Evolutionary conservation across 75 land plant species (phyloP).

Genomic region (Pinus tabuliformis): DNA sequence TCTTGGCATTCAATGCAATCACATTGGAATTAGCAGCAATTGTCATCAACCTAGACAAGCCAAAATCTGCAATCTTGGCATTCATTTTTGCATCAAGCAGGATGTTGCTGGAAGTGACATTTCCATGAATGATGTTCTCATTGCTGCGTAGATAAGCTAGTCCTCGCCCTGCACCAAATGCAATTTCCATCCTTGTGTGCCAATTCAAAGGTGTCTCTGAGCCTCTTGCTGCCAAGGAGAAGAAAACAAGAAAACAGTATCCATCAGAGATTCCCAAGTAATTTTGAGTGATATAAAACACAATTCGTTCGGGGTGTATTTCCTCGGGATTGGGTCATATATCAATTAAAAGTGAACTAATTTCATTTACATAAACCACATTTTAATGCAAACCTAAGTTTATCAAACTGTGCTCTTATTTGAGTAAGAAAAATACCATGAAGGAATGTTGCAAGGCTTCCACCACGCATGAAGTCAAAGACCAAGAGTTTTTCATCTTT

Average conservation of each 20-base stretch:
- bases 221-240: conserved; percentile 61
- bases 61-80: conserved; percentile 74
- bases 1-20: too few relatives aligned
- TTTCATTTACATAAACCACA: too few relatives aligned
- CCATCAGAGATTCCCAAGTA: not conserved
- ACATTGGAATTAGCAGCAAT: conserved; percentile 80
- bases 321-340: too few relatives aligned
- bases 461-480: conserved; percentile 82
- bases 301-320: too few relatives aligned
- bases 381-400: not conserved
- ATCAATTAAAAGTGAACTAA: too few relatives aligned
- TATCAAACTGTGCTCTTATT: not conserved
- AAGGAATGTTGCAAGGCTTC: conserved; percentile 74
- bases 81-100: conserved; percentile 45
- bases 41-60: conserved; percentile 84
- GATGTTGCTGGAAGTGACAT: conserved; percentile 79
- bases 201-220: conserved; percentile 77
- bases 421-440: conserved; percentile 53
- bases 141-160: conserved; percentile 64
- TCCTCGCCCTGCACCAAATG: conserved; percentile 64
- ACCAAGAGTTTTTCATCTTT: conserved; percentile 91
- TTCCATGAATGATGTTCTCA: conserved; percentile 79
- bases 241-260: not conserved
- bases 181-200: conserved; percentile 82
- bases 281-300: too few relatives aligned